phyloP scores from a whole-genome alignment of 768 basidiomycete species.

The Amanita subjunquillea region DNA sequence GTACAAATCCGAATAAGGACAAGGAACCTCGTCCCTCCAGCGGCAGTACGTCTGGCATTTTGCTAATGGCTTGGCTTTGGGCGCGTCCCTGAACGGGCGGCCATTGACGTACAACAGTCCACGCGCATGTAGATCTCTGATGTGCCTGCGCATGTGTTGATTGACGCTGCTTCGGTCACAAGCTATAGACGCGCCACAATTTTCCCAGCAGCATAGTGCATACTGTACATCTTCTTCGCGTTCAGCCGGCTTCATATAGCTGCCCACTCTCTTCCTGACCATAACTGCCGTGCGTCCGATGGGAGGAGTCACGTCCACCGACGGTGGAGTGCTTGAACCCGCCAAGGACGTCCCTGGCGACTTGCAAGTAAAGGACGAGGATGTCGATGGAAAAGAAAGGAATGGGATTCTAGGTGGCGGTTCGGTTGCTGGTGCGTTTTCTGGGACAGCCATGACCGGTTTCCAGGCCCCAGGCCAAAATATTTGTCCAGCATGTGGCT shows the following conservation, averaged over 20 bases:
- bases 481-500: no score
- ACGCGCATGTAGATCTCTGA: neutral
- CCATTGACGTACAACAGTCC: neutral
- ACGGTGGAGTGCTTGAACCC: neutral
- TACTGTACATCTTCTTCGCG: neutral
- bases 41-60: neutral
- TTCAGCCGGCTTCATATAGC: neutral
- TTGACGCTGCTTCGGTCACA: neutral
- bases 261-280: neutral
- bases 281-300: neutral
- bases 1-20: neutral
- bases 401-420: neutral
- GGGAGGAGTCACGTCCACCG: neutral
- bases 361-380: neutral
- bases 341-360: neutral
- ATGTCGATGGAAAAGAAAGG: neutral
- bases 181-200: neutral
- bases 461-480: neutral
- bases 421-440: neutral
- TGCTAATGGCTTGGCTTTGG: neutral
- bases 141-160: neutral
- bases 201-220: neutral
- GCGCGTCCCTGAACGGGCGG: no score
- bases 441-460: neutral
- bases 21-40: neutral